phyloP scores from a whole-genome alignment of 768 basidiomycete genomes.

The Pleurotus platypus region DNA sequence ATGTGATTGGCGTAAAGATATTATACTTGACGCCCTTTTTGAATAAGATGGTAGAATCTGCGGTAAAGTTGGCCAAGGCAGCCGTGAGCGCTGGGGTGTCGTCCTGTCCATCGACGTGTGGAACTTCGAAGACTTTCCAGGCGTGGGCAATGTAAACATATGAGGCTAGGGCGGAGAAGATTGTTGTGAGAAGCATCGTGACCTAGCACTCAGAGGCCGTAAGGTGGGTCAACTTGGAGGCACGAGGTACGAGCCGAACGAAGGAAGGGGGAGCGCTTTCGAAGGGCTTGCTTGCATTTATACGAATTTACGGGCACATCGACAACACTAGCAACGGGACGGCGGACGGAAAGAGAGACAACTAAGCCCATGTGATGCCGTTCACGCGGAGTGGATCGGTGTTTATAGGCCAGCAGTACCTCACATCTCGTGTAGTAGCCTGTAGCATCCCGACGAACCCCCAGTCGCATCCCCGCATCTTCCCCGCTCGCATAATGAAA shows the following conservation, averaged over 20 bases:
- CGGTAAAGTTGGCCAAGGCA: conserved; percentile 35
- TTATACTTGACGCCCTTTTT: conserved; percentile 55
- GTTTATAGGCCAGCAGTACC: background rate
- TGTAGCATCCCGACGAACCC: background rate
- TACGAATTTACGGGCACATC: too few relatives aligned
- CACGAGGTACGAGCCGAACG: background rate
- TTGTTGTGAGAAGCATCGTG: background rate
- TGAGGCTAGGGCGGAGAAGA: conserved; percentile 16
- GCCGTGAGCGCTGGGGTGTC: conserved; percentile 48
- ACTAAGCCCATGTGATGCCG: background rate
- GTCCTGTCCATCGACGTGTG: conserved; percentile 43
- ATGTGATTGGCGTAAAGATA: conserved; percentile 56
- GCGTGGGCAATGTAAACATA: conserved; percentile 23
- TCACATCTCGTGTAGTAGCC: background rate
- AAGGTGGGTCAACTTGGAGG: background rate
- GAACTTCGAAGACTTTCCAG: conserved; percentile 50
- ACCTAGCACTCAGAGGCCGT: background rate
- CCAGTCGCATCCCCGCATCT: background rate
- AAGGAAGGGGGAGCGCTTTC: background rate
- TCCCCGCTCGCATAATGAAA: background rate
- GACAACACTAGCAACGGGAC: background rate
- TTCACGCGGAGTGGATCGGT: background rate
- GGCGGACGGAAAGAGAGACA: background rate
- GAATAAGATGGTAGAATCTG: conserved; percentile 54
- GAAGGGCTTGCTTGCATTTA: too few relatives aligned